Percentiles rank a stretch among this genome's conserved stretches.
phyloP scores from a whole-genome alignment of 139 green algal genomes.

The Chlamydomonas urium region DNA sequence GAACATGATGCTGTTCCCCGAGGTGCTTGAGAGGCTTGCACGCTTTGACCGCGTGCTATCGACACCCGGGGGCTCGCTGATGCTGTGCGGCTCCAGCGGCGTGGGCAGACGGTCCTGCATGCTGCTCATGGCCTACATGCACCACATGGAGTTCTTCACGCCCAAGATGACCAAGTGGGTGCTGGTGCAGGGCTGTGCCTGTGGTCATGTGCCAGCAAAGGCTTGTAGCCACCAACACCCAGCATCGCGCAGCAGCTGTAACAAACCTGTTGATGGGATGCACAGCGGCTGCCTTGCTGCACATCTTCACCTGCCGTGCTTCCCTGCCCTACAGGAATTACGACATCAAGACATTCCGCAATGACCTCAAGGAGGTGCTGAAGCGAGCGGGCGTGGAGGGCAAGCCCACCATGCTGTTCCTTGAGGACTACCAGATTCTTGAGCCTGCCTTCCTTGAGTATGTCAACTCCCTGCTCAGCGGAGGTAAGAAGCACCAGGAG shows the following conservation, averaged over 20 bases:
- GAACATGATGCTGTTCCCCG: slow-evolving; percentile 55
- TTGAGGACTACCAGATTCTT: slow-evolving; percentile 72
- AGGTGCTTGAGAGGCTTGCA: slow-evolving; percentile 59
- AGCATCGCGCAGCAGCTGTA: not conserved
- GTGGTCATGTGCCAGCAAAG: not conserved
- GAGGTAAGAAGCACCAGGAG: slow-evolving; percentile 42
- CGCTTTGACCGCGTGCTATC: slow-evolving; percentile 61
- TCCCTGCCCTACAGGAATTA: slow-evolving; percentile 41
- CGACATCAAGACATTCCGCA: slow-evolving; percentile 53
- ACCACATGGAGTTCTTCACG: slow-evolving; percentile 59
- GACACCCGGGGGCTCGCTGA: slow-evolving; percentile 44
- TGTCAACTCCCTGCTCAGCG: slow-evolving; percentile 62
- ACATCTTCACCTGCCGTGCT: not conserved
- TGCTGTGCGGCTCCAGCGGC: slow-evolving; percentile 60
- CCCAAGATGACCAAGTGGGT: slow-evolving; percentile 50
- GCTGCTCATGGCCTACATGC: slow-evolving; percentile 67
- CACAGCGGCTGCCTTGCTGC: too few species aligned
- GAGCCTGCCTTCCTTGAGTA: slow-evolving; percentile 50
- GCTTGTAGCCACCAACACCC: too few species aligned
- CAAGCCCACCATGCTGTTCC: slow-evolving; percentile 53
- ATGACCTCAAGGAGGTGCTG: slow-evolving; percentile 69
- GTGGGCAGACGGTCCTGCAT: slow-evolving; percentile 50
- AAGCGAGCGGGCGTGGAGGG: slow-evolving; percentile 46
- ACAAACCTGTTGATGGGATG: not conserved
- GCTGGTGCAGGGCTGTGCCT: not conserved